A percentile compares a stretch with the other conserved stretches of the same genome.
These are phyloP conservation scores for Aureobasidium sp. DNA, from an alignment of 2,329 filamentous ascomycete species.

Conservation along the genomic window DNA sequence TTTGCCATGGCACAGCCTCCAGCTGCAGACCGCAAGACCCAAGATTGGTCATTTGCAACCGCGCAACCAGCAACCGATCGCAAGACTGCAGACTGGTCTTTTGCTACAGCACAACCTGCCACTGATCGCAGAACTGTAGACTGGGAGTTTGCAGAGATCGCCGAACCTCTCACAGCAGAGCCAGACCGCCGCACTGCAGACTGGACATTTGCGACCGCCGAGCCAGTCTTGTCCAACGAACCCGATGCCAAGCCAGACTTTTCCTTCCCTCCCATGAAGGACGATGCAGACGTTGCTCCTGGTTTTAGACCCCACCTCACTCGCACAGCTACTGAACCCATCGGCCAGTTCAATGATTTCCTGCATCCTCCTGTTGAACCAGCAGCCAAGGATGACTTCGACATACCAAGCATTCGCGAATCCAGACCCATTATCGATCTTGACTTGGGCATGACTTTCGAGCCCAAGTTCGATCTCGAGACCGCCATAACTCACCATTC, in stretches of 20 bases:
- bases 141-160: conserved; percentile 38
- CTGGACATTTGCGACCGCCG: conserved; percentile 34
- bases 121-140: conserved; percentile 36
- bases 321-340: conserved; percentile 33
- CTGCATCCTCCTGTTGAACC: conserved; percentile 17
- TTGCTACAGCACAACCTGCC: conserved; percentile 34
- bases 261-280: conserved; percentile 9
- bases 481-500: conserved; percentile 5
- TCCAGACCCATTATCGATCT: conserved; percentile 39
- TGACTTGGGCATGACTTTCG: conserved; percentile 25
- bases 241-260: conserved; percentile 15
- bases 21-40: conserved; percentile 15
- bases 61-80: conserved; percentile 25
- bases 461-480: conserved; percentile 13
- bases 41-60: conserved; percentile 47
- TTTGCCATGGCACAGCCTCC: conserved; percentile 34
- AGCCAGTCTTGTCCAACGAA: conserved; percentile 18
- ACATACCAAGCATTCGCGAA: conserved; percentile 26
- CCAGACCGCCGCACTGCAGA: conserved; percentile 37
- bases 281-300: conserved; percentile 21
- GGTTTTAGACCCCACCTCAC: conserved; percentile 32
- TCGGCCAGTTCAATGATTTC: conserved; percentile 32
- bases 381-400: conserved; percentile 18
- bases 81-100: conserved; percentile 41
- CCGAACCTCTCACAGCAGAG: conserved; percentile 25